Conservation (phyloP, 2,329 filamentous ascomycete genomes). For the Cryphonectria naterciae region DNA sequence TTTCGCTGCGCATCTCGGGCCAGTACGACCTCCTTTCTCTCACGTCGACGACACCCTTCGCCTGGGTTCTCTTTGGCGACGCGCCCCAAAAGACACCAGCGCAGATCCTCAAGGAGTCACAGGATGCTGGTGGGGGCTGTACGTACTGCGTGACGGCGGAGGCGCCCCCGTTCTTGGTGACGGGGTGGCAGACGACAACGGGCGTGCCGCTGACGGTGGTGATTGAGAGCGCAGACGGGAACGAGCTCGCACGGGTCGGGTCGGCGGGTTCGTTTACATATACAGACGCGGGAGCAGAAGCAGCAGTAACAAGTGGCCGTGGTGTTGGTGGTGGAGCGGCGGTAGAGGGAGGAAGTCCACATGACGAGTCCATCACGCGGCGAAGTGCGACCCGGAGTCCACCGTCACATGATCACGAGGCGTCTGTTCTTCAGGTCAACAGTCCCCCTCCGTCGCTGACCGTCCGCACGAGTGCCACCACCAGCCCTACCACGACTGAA, state of each 20-base stretch:
- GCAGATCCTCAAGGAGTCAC: slow-evolving; percentile 64
- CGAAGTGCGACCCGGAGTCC: slow-evolving; percentile 28
- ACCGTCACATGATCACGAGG: slow-evolving; percentile 30
- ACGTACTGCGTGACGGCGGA: slow-evolving; percentile 75
- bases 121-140: slow-evolving; percentile 61
- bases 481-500: slow-evolving; percentile 35
- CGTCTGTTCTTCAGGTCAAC: slow-evolving; percentile 31
- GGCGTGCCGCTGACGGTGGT: slow-evolving; percentile 60
- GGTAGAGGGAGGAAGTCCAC: slow-evolving; percentile 40
- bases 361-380: slow-evolving; percentile 38
- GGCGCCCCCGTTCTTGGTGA: slow-evolving; percentile 65
- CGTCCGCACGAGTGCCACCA: slow-evolving; percentile 38
- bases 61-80: slow-evolving; percentile 75
- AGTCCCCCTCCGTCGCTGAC: slow-evolving; percentile 47
- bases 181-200: slow-evolving; percentile 49
- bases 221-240: slow-evolving; percentile 55
- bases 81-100: slow-evolving; percentile 66
- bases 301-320: not conserved
- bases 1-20: slow-evolving; percentile 75
- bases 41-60: slow-evolving; percentile 57
- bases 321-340: slow-evolving; percentile 33
- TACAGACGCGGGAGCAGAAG: slow-evolving; percentile 34
- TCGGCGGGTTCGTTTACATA: slow-evolving; percentile 52
- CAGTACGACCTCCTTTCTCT: slow-evolving; percentile 71
- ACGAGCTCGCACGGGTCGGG: slow-evolving; percentile 56